Evolutionary conservation across 768 basidiomycete genomes (phyloP), one percentile per base, ranked within the genome.

Genomic region (Russula foetens): DNA sequence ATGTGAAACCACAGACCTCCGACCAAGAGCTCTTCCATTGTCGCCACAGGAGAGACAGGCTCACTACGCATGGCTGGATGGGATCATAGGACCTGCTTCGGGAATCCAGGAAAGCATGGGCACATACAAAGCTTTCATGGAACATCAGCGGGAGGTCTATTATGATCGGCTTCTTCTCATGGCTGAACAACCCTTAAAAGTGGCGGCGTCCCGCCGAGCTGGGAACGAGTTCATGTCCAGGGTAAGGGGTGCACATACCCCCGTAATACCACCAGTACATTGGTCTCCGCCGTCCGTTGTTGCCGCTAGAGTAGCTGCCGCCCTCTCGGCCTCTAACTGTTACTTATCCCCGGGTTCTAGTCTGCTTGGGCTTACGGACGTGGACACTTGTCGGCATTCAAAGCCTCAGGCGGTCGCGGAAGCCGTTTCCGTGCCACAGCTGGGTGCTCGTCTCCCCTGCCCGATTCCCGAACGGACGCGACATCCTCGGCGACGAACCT

Each of bases 111-210:
- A 84, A 67, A 75, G 73, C 46, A 74, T 78, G 59, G 81, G 80
- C 23, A 77, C 78, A 9, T 84, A 85, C 67, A 74, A 73, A 60
- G 71, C 73, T 51, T 75, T 77, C 64, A 84, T 82, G 82, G 72
- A 77, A 55, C 74, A 77, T 53, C 78, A 75, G 64, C 71, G 73
- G 24, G 74, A 74, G 58, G 70, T 75, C 31, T 82, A 79, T 68
- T 82, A 75, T 60, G 77, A 83, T 56, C 74, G 74, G 12, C 69
- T 80, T 57, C 12, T 46, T 23, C 28, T 38, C 28, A 43, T 53
- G 23, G 45, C 61, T 7, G 61, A 62, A 21, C 56, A 33, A 48
- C 44, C 56, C 21, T 31, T n/a, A 9, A 58, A 53, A 26, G 39
- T 38, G 45, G 23, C 23, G 35, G 44, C 9, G 4, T 21, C 50